Conservation (phyloP, 106 monocot species). For the Dioscorea dumetorum region DNA sequence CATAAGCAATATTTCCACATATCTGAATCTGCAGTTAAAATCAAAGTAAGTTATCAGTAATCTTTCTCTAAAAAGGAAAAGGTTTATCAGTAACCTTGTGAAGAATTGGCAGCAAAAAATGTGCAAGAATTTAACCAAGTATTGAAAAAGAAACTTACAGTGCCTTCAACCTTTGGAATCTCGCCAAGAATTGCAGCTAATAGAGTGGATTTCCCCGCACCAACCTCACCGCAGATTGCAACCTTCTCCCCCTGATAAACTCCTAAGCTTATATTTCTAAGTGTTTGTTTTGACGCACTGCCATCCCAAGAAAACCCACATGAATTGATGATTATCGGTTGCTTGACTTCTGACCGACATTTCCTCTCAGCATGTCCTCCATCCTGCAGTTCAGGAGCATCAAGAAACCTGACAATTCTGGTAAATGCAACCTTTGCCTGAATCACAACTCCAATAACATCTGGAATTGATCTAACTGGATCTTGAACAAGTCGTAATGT, state of each 20-base stretch:
- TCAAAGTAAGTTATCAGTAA: not conserved
- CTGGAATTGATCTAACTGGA: constrained; percentile 74
- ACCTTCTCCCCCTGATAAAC: constrained; percentile 64
- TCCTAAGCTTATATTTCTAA: constrained; percentile 45
- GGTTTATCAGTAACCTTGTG: no score
- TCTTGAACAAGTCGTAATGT: constrained; percentile 84
- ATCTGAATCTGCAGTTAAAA: constrained; percentile 56
- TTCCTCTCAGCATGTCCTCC: constrained; percentile 21
- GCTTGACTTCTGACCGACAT: not conserved
- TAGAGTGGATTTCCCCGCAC: constrained; percentile 88
- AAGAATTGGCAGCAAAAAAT: no score
- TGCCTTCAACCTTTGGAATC: constrained; percentile 52
- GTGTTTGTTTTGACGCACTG: constrained; percentile 23
- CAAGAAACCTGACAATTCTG: constrained; percentile 66
- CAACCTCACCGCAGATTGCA: constrained; percentile 93
- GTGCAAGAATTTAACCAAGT: no score
- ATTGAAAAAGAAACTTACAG: constrained; percentile 27
- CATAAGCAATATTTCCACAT: constrained; percentile 79
- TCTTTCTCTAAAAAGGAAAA: not conserved
- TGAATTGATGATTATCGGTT: constrained; percentile 30
- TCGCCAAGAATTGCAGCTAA: constrained; percentile 86
- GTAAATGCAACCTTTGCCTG: constrained; percentile 81
- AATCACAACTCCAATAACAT: constrained; percentile 67
- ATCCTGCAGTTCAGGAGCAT: constrained; percentile 64
- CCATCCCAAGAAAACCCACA: constrained; percentile 70